Evolutionary conservation across 208 protist species (phyloP), one percentile per base, ranked within the genome.

Genomic region (Ichthyophonus hoferi): DNA sequence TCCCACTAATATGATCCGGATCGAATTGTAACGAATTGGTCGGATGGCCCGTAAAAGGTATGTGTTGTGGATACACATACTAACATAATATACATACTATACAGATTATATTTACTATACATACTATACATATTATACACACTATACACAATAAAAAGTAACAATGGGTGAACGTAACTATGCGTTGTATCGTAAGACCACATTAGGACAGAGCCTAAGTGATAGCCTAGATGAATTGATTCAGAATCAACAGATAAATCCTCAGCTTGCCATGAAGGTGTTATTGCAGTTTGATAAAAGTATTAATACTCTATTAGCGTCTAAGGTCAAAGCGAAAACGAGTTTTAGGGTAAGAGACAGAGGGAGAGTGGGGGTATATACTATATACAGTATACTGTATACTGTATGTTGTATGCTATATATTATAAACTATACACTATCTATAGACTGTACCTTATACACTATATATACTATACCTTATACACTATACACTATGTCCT

Each of bases 151-250:
- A n/a, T n/a, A n/a, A n/a, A n/a, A n/a, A n/a, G n/a, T n/a, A n/a
- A n/a, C 50, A n/a, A 81, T 81, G 77, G 34, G 77, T 81, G 77
- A 81, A n/a, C 24, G 81, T 41, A 91, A 91, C 58, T 91, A 92
- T 50, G 85, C 84, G 83, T 58, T 93, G 14, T 93, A 93, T 43
- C 88, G 90, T 37, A 92, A 79, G 81, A 88, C 78, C 31, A 92
- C 91, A 0, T 39, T 93, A 14, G 91, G 91, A 33, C 83, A 83
- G 38, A 83, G 86, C 1, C 40, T 93, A 12, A 78, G 42, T 24
- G 91, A 93, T 77, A 93, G 86, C 3, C 41, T 93, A 0, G 91
- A 93, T n/a, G 91, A 93, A 31, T 33, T 92, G 2, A 67, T 86
- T 17, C n/a, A 24, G 12, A 79, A 58, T 35, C 34, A 92, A 39